Base-by-base conservation (phyloP, 306 rosid genomes). In the Quercus berberidifolia region DNA sequence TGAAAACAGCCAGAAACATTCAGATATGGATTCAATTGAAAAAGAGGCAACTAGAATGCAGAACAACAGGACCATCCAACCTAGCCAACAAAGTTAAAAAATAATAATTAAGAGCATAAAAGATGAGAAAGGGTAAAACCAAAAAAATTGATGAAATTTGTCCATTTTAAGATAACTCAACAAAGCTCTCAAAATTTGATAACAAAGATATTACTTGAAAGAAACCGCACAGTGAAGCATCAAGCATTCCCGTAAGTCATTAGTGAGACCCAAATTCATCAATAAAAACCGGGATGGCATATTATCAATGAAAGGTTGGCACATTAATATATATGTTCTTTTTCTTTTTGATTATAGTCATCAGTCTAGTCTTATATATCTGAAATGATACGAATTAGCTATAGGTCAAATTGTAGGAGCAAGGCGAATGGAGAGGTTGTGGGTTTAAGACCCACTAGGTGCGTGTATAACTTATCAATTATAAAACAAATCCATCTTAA, bases 1-100 rank as follows among this genome's bases (percentile, higher is more conserved):
- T 54, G 78, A 78, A 79, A 52, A 79, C 33, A 83, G 33, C 57
- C 62, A 70, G 75, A 73, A 85, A 52, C 55, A 72, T 73, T 54
- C 72, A 74, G 28, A 21, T 25, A n/a, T 54, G 68, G 30, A 68
- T 74, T 78, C 79, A 74, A 79, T 60, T 17, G 23, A 57, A 67
- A 80, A 28, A 35, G 46, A 84, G 38, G n/a, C 55, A 76, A 54
- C 38, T 43, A 46, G 76, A 75, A 62, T 58, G 18, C 55, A 46
- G 55, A 41, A 67, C 78, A 31, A 31, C 71, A 58, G 18, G 23
- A 74, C 30, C 20, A 13, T 74, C n/a, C 38, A 51, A 73, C 31
- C 82, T 74, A 84, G 71, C 70, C 6, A 73, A 63, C 41, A 59
- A 43, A 21, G 3, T 46, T 56, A 71, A 56, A 65, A 18, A 65